These are phyloP conservation scores for Kwoniella bestiolae DNA, from an alignment of 768 basidiomycete species.

Conservation along the genomic window DNA sequence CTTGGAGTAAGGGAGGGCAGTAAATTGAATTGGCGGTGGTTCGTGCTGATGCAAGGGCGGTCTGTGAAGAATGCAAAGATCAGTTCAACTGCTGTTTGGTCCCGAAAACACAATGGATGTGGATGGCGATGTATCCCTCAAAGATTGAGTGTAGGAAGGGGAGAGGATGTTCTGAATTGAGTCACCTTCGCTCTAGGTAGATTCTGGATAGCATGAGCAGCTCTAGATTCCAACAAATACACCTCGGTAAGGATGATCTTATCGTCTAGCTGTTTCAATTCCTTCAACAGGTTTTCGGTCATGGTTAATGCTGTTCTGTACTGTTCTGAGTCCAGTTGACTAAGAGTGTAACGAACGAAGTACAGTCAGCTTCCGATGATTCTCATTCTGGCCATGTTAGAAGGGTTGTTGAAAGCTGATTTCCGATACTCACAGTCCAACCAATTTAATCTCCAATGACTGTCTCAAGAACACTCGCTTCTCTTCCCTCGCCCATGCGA, in stretches of 20 bases:
- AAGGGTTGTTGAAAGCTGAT: not conserved
- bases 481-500: slow-evolving; percentile 87
- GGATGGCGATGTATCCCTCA: not conserved
- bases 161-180: slow-evolving; percentile 1
- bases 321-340: slow-evolving; percentile 69
- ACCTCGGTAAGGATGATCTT: slow-evolving; percentile 98
- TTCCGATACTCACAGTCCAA: slow-evolving; percentile 62
- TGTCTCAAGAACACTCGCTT: slow-evolving; percentile 96
- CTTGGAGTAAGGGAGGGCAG: slow-evolving; percentile 74
- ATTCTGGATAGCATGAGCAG: slow-evolving; percentile 87
- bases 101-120: no score
- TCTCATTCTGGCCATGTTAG: not conserved
- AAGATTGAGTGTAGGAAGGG: not conserved
- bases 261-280: slow-evolving; percentile 91
- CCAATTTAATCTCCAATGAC: slow-evolving; percentile 84
- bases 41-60: slow-evolving; percentile 83
- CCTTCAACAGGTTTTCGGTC: slow-evolving; percentile 85
- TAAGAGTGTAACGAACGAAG: slow-evolving; percentile 26
- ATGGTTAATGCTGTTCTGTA: slow-evolving; percentile 77
- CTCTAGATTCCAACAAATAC: slow-evolving; percentile 87
- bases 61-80: no score
- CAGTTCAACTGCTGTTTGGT: no score
- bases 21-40: slow-evolving; percentile 96
- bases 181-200: slow-evolving; percentile 83
- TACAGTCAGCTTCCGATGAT: not conserved